phyloP scores from a whole-genome alignment of 805 yeast genomes.

The Wickerhamiella domercqiae region DNA sequence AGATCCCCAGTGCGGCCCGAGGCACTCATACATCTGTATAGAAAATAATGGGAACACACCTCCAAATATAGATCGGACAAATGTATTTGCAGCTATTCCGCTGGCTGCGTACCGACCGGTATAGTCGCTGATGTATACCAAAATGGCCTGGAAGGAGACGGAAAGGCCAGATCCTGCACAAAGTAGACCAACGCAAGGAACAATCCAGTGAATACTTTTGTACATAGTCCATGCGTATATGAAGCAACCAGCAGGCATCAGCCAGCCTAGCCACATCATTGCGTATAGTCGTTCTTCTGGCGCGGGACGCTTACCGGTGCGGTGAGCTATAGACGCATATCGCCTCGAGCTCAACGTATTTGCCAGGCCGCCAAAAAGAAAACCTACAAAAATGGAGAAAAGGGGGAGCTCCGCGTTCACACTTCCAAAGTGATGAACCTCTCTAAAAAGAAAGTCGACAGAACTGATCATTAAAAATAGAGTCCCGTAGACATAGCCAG shows the following conservation, averaged over 20 bases:
- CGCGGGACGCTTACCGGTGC: conserved; percentile 31
- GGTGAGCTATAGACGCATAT: conserved; percentile 18
- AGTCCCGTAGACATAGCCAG: conserved; percentile 31
- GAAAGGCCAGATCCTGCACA: conserved; percentile 39
- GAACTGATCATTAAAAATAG: conserved; percentile 30
- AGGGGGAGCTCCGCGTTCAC: conserved; percentile 23
- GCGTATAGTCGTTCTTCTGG: conserved; percentile 48
- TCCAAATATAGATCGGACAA: conserved; percentile 41
- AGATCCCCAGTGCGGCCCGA: conserved; percentile 43
- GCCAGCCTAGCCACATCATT: conserved; percentile 33
- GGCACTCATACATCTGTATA: conserved; percentile 36
- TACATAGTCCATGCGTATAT: conserved; percentile 49
- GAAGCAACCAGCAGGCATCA: conserved; percentile 40
- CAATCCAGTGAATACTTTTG: conserved; percentile 33
- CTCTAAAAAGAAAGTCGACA: conserved; percentile 25
- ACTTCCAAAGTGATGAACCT: conserved; percentile 22
- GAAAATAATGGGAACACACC: conserved; percentile 55
- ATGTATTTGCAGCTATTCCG: conserved; percentile 44
- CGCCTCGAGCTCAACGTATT: conserved; percentile 20
- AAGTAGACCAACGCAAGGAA: conserved; percentile 40
- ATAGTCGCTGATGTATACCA: conserved; percentile 49
- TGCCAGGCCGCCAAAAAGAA: conserved; percentile 20
- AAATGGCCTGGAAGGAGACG: conserved; percentile 43
- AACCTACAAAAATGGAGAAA: conserved; percentile 24
- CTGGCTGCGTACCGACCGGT: conserved; percentile 46